Percentiles rank a stretch among this genome's conserved stretches.
These are phyloP conservation scores for Dothidotthia symphoricarpi DNA, from an alignment of 2,329 filamentous ascomycete genomes.

Conservation along the genomic window DNA sequence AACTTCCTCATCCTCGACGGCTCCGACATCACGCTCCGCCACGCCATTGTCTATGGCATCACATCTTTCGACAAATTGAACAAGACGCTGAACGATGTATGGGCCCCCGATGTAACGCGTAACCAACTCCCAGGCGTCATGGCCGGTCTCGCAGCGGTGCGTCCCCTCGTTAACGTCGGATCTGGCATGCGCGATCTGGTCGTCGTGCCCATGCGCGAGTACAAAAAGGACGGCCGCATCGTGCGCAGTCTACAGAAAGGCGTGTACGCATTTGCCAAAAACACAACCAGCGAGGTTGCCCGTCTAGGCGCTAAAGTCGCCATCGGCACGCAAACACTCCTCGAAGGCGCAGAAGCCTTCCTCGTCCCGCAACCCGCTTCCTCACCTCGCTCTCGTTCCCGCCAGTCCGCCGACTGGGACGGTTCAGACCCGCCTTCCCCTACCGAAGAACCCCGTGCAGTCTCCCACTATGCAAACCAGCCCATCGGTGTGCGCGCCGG, in stretches of 20 bases:
- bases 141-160: slow-evolving; percentile 84
- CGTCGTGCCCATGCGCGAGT: slow-evolving; percentile 86
- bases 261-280: slow-evolving; percentile 83
- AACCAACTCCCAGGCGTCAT: slow-evolving; percentile 89
- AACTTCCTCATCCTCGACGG: slow-evolving; percentile 94
- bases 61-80: slow-evolving; percentile 88
- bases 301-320: slow-evolving; percentile 92
- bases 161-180: slow-evolving; percentile 86
- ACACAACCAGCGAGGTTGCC: slow-evolving; percentile 90
- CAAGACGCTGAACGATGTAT: slow-evolving; percentile 88
- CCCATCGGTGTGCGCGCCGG: slow-evolving; percentile 86
- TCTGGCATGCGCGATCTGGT: slow-evolving; percentile 83
- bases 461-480: slow-evolving; percentile 91
- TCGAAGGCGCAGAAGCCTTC: slow-evolving; percentile 84
- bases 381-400: slow-evolving; percentile 29
- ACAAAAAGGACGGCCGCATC: slow-evolving; percentile 88
- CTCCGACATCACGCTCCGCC: slow-evolving; percentile 79
- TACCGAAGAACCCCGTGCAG: slow-evolving; percentile 70
- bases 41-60: slow-evolving; percentile 89
- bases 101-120: slow-evolving; percentile 87
- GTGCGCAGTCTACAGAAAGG: slow-evolving; percentile 91
- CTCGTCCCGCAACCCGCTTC: slow-evolving; percentile 49
- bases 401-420: slow-evolving; percentile 44
- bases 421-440: slow-evolving; percentile 61
- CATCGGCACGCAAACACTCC: slow-evolving; percentile 88